phyloP scores from a whole-genome alignment of 495 filamentous ascomycete genomes.

The Penicillium dipodomyicola region DNA sequence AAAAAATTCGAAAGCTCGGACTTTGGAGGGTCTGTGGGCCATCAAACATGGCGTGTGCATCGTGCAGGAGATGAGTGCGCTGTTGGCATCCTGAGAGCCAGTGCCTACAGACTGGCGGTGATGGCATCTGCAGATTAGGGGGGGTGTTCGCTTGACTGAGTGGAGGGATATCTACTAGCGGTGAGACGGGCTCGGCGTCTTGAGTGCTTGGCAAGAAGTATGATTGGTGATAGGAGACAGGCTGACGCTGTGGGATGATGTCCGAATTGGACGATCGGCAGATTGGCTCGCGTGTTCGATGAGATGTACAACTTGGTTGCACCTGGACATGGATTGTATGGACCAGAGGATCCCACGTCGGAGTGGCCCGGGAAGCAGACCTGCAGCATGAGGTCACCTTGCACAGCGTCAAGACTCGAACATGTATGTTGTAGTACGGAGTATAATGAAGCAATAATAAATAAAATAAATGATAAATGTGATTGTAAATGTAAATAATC shows the following conservation, averaged over 20 bases:
- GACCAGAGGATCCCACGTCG: constrained; percentile 25
- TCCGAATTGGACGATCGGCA: constrained; percentile 29
- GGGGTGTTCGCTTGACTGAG: constrained; percentile 19
- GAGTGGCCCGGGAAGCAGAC: constrained; percentile 13
- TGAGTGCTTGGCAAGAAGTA: constrained; percentile 20
- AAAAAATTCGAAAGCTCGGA: constrained; percentile 13
- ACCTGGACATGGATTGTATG: constrained; percentile 9
- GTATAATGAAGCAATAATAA: constrained; percentile 1
- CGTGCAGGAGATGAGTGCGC: constrained; percentile 30
- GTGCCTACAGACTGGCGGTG: constrained; percentile 30
- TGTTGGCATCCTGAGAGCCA: constrained; percentile 30
- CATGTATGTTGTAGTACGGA: background rate
- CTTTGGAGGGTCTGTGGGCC: constrained; percentile 21
- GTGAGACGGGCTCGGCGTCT: constrained; percentile 31
- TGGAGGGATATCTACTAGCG: constrained; percentile 25
- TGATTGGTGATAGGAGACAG: constrained; percentile 22
- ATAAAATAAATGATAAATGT: constrained; percentile 5
- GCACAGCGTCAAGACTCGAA: background rate
- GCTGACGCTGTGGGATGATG: constrained; percentile 34
- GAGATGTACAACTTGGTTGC: background rate
- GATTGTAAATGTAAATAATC: background rate
- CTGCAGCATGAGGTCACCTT: constrained; percentile 5
- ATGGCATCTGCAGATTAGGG: constrained; percentile 26
- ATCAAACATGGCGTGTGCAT: constrained; percentile 37
- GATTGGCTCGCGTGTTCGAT: constrained; percentile 17